Evolutionary conservation across 208 protist genomes (phyloP), one percentile per base, ranked within the genome.

Genomic region (Leishmania tarentolae): DNA sequence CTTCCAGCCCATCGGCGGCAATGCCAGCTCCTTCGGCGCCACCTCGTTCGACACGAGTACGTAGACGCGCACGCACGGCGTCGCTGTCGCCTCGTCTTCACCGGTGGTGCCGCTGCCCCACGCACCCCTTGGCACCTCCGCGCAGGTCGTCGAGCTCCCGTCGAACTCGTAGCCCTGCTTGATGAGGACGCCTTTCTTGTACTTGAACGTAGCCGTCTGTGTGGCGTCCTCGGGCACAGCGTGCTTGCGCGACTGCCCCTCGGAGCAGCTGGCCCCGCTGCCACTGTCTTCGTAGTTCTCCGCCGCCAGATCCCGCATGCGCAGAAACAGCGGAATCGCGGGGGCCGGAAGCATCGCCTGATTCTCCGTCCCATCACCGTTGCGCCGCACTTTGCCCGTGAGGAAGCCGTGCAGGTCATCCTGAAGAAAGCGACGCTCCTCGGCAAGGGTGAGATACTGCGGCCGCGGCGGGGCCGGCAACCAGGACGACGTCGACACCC

Each of bases 161-260:
- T 81, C 83, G 37, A 83, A 86, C 59, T 77, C 74, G 81, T 90
- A 92, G 63, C 87, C 86, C 50, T 90, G 81, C 63, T 81, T 75
- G 21, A 82, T 76, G 3, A 92, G 87, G 7, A 87, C 19, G 47
- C 80, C 70, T 52, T 86, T 85, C 53, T 84, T 83, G 81, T 92
- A 90, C 78, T 92, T 92, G 80, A 92, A 92, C 24, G 87, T 92
- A 0, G 87, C 82, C 47, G 89, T 89, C 76, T 79, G 82, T 44
- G 76, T 65, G 2, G 63, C 57, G 21, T 79, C 66, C 46, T 90
- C 74, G 17, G 40, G 47, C 7, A 71, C 37, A 19, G 8, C 9
- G 40, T 19, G 37, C 37, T 28, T 28, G 19, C 5, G 44, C 6
- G 66, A 44, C 35, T 28, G 40, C 42, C 19, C 13, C 21, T 13